Conservation (phyloP, 176 grass and related monocot species). For the Pontederia crassipes region DNA sequence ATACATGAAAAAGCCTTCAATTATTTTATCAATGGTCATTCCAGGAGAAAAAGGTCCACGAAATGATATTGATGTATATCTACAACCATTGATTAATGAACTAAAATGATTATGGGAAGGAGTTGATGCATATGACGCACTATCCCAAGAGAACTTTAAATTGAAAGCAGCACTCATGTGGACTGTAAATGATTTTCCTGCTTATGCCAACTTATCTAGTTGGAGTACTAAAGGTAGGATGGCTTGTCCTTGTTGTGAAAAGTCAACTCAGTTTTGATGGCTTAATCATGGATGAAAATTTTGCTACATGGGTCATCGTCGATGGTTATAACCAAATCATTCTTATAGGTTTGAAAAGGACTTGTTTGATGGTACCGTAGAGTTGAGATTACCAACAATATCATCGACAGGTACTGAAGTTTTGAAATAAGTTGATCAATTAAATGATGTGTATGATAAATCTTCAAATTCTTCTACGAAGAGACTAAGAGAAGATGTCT, state of each 20-base stretch:
- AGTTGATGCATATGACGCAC: neutral
- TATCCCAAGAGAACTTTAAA: too few relatives aligned
- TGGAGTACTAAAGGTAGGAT: neutral
- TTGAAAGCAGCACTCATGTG: too few relatives aligned
- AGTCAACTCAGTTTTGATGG: neutral
- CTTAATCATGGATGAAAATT: neutral
- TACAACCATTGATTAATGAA: neutral
- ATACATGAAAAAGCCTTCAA: neutral
- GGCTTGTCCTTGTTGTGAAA: too few relatives aligned
- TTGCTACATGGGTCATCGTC: too few relatives aligned
- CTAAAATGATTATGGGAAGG: neutral
- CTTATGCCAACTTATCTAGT: neutral
- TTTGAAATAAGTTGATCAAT: too few relatives aligned
- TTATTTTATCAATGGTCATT: too few relatives aligned
- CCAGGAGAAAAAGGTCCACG: too few relatives aligned
- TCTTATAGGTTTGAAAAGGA: neutral
- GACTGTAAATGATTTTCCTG: neutral
- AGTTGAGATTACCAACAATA: neutral
- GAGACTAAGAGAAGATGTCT: neutral
- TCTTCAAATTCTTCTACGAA: neutral
- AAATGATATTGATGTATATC: too few relatives aligned
- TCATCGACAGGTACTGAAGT: too few relatives aligned
- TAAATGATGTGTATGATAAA: too few relatives aligned
- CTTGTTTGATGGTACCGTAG: neutral
- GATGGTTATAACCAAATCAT: neutral